Evolutionary conservation across 2,329 filamentous ascomycete species (phyloP), one percentile per base, ranked within the genome.

Genomic region (Xylaria sp.): DNA sequence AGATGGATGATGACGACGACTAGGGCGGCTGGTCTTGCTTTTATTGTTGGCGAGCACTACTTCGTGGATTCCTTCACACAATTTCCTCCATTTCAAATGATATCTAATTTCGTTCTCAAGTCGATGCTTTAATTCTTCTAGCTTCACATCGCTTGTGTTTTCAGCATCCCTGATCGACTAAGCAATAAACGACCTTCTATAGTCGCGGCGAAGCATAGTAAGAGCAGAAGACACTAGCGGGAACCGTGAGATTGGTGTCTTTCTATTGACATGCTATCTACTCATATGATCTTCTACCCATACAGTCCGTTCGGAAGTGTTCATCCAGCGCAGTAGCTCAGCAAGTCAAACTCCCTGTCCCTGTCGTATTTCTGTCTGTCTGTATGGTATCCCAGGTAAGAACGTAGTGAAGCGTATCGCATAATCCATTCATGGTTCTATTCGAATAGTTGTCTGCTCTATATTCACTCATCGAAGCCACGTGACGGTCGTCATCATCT

Each of bases 341-440:
- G 52, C 62, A 65, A 68, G 39, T 67, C 67, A 70, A 70, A 68
- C 65, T 65, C 55, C 59, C 30, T 32, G 30, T 43, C 36, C 60
- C 58, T 39, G 57, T 56, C 65, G 23, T 56, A 45, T 61, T 46
- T 53, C 13, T 39, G 36, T 39, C 57, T 67, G 60, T 53, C 60
- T 45, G 53, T 43, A 58, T 53, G 52, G 52, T 57, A 59, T 65
- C 60, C 58, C 55, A 63, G 41, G n/a, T 32, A 20, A 59, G n/a
- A 52, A 28, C 23, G 32, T 4, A 45, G 45, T 58, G 56, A 36
- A 64, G 48, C 52, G 62, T 65, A 48, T 64, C 60, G 30, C 48
- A 25, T 66, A 41, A 68, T 46, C 48, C 50, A 57, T 68, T 63
- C 65, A 34, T 58, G 34, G 48, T 59, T 61, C 41, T 65, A 61